Conservation (phyloP, 1,284 basidiomycete species). For the Bothia castanella region DNA sequence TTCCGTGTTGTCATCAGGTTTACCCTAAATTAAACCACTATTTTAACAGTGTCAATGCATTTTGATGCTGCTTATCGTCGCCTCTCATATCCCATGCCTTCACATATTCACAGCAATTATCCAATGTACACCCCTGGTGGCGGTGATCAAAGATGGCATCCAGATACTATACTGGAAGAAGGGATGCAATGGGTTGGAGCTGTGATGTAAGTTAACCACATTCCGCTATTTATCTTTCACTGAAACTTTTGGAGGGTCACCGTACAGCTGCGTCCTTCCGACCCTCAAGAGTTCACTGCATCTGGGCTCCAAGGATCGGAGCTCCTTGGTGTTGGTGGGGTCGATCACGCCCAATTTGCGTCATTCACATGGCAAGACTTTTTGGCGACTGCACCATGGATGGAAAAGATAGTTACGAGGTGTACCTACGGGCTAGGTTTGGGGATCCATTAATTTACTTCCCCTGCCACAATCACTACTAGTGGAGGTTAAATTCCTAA, state of each 20-base stretch:
- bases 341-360: slow-evolving; percentile 55
- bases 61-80: slow-evolving; percentile 35
- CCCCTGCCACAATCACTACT: neutral
- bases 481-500: neutral
- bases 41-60: slow-evolving; percentile 4
- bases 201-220: slow-evolving; percentile 50
- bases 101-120: slow-evolving; percentile 53
- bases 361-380: slow-evolving; percentile 69
- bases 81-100: slow-evolving; percentile 55
- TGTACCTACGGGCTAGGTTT: slow-evolving; percentile 66
- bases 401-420: slow-evolving; percentile 58
- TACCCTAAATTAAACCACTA: neutral
- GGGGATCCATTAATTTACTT: slow-evolving; percentile 42
- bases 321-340: slow-evolving; percentile 44
- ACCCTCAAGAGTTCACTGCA: slow-evolving; percentile 38
- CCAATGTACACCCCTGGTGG: slow-evolving; percentile 70
- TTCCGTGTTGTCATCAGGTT: neutral
- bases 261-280: slow-evolving; percentile 54
- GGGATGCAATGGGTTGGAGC: slow-evolving; percentile 71
- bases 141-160: slow-evolving; percentile 61
- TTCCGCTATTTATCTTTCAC: slow-evolving; percentile 4
- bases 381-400: slow-evolving; percentile 70
- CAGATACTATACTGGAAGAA: slow-evolving; percentile 51
- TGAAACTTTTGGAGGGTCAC: slow-evolving; percentile 47
- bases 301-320: slow-evolving; percentile 47